phyloP scores from a whole-genome alignment of 129 eudicot species.

The Centella asiatica region DNA sequence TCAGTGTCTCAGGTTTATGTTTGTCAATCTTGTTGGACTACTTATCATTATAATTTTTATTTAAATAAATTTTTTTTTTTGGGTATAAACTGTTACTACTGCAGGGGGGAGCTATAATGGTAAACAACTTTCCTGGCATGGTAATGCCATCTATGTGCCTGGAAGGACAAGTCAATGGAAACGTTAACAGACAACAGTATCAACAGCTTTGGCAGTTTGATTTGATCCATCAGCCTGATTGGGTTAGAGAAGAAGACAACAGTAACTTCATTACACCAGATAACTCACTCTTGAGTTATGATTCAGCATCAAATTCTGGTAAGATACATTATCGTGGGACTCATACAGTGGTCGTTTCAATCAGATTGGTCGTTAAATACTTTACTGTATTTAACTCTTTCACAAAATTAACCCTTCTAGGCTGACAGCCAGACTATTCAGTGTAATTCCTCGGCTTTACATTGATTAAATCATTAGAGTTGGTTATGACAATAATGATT shows the following conservation, averaged over 20 bases:
- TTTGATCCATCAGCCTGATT: conserved; percentile 47
- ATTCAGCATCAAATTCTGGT: conserved; percentile 69
- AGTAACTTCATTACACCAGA: conserved; percentile 55
- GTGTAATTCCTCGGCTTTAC: too few relatives aligned
- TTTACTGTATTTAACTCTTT: too few relatives aligned
- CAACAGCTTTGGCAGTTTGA: conserved; percentile 60
- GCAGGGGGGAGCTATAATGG: conserved; percentile 58
- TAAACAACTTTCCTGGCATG: conserved; percentile 40
- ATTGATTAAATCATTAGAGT: too few relatives aligned
- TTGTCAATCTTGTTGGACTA: not conserved
- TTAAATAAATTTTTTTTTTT: not conserved
- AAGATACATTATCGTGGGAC: not conserved
- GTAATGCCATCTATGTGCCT: conserved; percentile 45
- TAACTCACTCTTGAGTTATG: conserved; percentile 56
- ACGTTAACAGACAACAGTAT: conserved; percentile 27
- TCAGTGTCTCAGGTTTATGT: not conserved
- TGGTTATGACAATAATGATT: too few relatives aligned
- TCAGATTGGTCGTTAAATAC: too few relatives aligned
- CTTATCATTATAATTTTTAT: too few relatives aligned
- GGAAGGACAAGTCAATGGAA: conserved; percentile 42
- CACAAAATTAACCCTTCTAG: too few relatives aligned
- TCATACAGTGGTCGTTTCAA: too few relatives aligned
- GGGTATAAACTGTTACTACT: conserved; percentile 7
- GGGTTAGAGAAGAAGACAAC: conserved; percentile 65
- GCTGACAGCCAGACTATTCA: too few relatives aligned